Base-by-base conservation (phyloP, 139 green algal species). In the Closterium sp. region DNA sequence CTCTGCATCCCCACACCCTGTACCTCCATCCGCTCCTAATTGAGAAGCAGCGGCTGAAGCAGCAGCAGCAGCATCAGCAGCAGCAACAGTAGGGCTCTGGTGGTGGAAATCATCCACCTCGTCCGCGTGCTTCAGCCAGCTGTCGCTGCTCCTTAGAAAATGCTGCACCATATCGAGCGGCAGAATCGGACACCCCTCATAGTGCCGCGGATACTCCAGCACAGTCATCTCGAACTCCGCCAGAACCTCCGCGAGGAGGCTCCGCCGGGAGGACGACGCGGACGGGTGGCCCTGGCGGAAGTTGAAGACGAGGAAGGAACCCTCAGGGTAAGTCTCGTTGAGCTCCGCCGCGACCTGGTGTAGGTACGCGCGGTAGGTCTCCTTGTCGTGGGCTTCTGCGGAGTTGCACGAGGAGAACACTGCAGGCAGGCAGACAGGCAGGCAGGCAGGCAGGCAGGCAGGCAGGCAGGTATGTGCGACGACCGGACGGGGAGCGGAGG, bases 321-420 rank as follows among this genome's bases (percentile, higher is more conserved):
- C 30, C 24, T 87, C 92, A 22, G 90, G 90, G 24, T 92, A 91
- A 1, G 73, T 9, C n/a, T 92, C 92, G 88, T 91, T 86, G 27
- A 94, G 90, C 70, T 94, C 28, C 31, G 31, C 87, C 11, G 90
- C 86, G 2, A 94, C 50, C 24, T 94, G 73, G 4, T 70, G 50
- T 31, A 94, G 91, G 45, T 94, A 94, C 30, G 73, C 31, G 21
- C 32, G 32, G 92, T 94, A 94, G 85, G 90, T 86, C 84, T 94
- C 90, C 17, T 94, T 91, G 24, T 90, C 89, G 31, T 91, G 31
- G 2, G 50, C 50, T 4, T 94, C 92, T 4, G 85, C 28, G 90
- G 90, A 94, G 89, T 94, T 94, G 34, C 90, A 94, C 24, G 92
- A 94, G 89, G 94, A 70, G 29, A 94, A 94, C 31, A 91, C 91